Conservation (phyloP, 2,329 filamentous ascomycete genomes). For the Niveomyces coronatus region DNA sequence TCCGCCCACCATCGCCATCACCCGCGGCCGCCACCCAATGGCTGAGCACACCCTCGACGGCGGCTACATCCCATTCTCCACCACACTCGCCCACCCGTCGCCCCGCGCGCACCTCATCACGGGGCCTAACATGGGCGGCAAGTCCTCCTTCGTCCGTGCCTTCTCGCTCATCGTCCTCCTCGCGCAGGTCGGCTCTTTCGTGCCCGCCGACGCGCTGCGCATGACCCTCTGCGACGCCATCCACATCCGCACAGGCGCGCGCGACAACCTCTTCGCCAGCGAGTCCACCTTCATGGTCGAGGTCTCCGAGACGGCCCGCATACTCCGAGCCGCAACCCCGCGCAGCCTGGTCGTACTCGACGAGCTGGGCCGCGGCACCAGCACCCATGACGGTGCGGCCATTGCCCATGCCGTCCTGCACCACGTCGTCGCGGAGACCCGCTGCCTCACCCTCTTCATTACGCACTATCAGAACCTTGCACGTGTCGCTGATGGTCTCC, state of each 20-base stretch:
- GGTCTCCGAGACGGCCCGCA: slow-evolving; percentile 81
- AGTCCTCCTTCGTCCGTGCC: slow-evolving; percentile 92
- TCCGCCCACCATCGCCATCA: slow-evolving; percentile 53
- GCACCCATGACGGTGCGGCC: slow-evolving; percentile 90
- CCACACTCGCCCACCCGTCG: slow-evolving; percentile 54
- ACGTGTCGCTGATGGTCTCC: slow-evolving; percentile 57
- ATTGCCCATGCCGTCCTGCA: slow-evolving; percentile 89
- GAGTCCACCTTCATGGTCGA: slow-evolving; percentile 99
- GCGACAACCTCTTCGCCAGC: slow-evolving; percentile 89
- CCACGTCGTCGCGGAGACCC: slow-evolving; percentile 64
- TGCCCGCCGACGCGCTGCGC: slow-evolving; percentile 64
- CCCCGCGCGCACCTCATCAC: slow-evolving; percentile 78
- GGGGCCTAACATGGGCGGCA: slow-evolving; percentile 97
- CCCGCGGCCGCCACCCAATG: slow-evolving; percentile 78
- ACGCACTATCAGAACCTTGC: slow-evolving; percentile 91
- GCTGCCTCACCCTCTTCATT: slow-evolving; percentile 84
- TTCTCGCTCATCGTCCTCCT: slow-evolving; percentile 88
- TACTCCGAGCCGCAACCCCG: slow-evolving; percentile 79
- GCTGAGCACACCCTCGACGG: slow-evolving; percentile 82
- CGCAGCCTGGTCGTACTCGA: slow-evolving; percentile 84
- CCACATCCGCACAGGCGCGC: slow-evolving; percentile 90
- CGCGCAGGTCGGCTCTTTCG: slow-evolving; percentile 88
- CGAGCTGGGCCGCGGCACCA: slow-evolving; percentile 87
- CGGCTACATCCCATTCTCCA: slow-evolving; percentile 85
- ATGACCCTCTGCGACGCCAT: slow-evolving; percentile 85